Conservation (phyloP, 441 rosid species). For the Croton setiger region DNA sequence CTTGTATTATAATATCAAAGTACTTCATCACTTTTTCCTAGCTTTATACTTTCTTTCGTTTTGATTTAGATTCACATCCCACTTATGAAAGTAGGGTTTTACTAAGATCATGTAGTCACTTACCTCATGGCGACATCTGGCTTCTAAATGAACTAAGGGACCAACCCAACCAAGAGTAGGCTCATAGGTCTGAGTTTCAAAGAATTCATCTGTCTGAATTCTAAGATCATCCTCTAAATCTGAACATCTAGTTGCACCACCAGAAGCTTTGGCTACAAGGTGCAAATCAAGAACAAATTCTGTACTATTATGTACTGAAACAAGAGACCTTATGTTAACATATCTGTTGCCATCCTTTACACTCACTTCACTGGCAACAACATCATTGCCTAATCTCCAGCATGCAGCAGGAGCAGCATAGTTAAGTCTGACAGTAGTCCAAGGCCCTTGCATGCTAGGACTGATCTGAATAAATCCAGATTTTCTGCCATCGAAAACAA, state of each 20-base stretch:
- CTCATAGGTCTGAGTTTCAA: slow-evolving; percentile 51
- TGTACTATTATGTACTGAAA: slow-evolving; percentile 67
- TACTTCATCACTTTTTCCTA: no score
- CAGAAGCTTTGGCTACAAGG: slow-evolving; percentile 54
- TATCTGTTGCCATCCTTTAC: slow-evolving; percentile 82
- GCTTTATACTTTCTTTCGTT: no score
- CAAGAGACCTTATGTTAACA: slow-evolving; percentile 89
- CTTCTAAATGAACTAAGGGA: slow-evolving; percentile 29
- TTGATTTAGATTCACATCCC: no score
- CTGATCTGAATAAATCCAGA: slow-evolving; percentile 94
- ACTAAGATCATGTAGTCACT: neutral
- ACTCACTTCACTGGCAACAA: slow-evolving; percentile 94
- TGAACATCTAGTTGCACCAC: slow-evolving; percentile 31
- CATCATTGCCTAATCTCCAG: slow-evolving; percentile 93
- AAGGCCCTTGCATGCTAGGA: slow-evolving; percentile 91
- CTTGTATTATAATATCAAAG: no score
- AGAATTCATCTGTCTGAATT: slow-evolving; percentile 43
- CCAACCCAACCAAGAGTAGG: slow-evolving; percentile 55
- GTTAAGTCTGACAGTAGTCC: slow-evolving; percentile 92
- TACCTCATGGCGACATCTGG: slow-evolving; percentile 37
- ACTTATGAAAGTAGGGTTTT: neutral
- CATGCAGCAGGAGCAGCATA: slow-evolving; percentile 98
- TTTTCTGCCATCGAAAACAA: slow-evolving; percentile 36
- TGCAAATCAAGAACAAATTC: slow-evolving; percentile 66
- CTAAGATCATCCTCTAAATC: slow-evolving; percentile 28